phyloP scores from a whole-genome alignment of 768 basidiomycete genomes.

The Myochromella boudieri region DNA sequence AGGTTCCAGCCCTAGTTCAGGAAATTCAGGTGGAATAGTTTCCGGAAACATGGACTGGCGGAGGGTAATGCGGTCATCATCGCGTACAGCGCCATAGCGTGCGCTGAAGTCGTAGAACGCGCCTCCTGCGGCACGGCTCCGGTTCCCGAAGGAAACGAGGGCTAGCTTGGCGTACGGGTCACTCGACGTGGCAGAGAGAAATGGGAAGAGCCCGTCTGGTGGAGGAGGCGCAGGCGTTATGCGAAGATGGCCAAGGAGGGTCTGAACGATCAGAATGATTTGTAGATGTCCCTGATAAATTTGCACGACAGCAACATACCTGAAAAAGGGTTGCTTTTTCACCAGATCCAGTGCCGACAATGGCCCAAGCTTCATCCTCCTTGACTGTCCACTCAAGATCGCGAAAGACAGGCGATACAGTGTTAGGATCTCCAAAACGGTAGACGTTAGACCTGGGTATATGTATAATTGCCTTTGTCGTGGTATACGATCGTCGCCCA shows the following conservation, averaged over 20 bases:
- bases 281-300: neutral
- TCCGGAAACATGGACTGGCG: slow-evolving; percentile 68
- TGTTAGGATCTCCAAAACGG: slow-evolving; percentile 57
- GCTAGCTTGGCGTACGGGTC: slow-evolving; percentile 51
- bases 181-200: slow-evolving; percentile 39
- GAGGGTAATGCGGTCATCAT: slow-evolving; percentile 80
- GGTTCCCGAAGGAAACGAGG: slow-evolving; percentile 69
- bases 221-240: slow-evolving; percentile 61
- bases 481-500: slow-evolving; percentile 5
- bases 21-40: slow-evolving; percentile 34
- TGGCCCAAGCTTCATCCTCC: slow-evolving; percentile 71
- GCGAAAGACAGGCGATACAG: slow-evolving; percentile 46
- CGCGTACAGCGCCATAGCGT: slow-evolving; percentile 84
- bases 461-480: slow-evolving; percentile 23
- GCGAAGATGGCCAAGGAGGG: slow-evolving; percentile 69
- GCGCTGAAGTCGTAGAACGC: slow-evolving; percentile 94
- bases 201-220: slow-evolving; percentile 78
- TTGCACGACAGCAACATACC: slow-evolving; percentile 37
- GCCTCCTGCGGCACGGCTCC: slow-evolving; percentile 53
- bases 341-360: slow-evolving; percentile 64
- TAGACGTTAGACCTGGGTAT: slow-evolving; percentile 54
- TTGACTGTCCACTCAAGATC: slow-evolving; percentile 59
- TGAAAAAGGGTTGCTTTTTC: slow-evolving; percentile 65
- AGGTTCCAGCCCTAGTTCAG: slow-evolving; percentile 18
- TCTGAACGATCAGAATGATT: slow-evolving; percentile 33